These are phyloP conservation scores for Collybiopsis luxurians DNA, from an alignment of 768 basidiomycete genomes.

Conservation along the genomic window DNA sequence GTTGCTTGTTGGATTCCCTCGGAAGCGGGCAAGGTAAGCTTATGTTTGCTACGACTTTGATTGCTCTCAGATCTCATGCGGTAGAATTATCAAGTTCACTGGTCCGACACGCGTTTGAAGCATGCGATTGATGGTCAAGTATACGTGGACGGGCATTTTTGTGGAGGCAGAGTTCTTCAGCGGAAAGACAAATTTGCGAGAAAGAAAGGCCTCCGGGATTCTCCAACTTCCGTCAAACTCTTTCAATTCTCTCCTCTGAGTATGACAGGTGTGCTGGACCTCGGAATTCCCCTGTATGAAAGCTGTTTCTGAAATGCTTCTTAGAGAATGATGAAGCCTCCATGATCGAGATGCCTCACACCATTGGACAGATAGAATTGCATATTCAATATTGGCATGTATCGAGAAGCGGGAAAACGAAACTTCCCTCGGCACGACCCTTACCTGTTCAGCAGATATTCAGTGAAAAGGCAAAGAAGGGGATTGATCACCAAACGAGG, in stretches of 20 bases:
- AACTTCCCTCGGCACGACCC: too few relatives aligned
- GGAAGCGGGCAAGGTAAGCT: not conserved
- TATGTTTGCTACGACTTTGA: not conserved
- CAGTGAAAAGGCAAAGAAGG: not conserved
- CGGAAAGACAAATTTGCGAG: not conserved
- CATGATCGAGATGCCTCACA: not conserved
- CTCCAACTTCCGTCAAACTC: not conserved
- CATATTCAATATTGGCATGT: not conserved
- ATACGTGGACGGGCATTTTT: not conserved
- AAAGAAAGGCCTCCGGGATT: not conserved
- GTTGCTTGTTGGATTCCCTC: constrained; percentile 1
- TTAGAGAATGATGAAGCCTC: not conserved
- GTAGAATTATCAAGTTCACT: not conserved
- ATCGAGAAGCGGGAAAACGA: not conserved
- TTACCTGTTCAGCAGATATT: not conserved
- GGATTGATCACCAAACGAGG: not conserved
- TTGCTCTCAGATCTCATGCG: too few relatives aligned
- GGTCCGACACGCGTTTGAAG: not conserved
- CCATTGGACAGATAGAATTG: not conserved
- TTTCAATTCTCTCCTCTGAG: not conserved
- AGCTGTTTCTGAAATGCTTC: too few relatives aligned
- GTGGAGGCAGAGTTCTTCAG: not conserved
- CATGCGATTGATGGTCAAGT: not conserved
- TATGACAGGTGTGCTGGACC: not conserved
- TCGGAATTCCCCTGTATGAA: not conserved